Evolutionary conservation across 495 filamentous ascomycete genomes (phyloP), one percentile per base, ranked within the genome.

Genomic region (Neurospora sp.): DNA sequence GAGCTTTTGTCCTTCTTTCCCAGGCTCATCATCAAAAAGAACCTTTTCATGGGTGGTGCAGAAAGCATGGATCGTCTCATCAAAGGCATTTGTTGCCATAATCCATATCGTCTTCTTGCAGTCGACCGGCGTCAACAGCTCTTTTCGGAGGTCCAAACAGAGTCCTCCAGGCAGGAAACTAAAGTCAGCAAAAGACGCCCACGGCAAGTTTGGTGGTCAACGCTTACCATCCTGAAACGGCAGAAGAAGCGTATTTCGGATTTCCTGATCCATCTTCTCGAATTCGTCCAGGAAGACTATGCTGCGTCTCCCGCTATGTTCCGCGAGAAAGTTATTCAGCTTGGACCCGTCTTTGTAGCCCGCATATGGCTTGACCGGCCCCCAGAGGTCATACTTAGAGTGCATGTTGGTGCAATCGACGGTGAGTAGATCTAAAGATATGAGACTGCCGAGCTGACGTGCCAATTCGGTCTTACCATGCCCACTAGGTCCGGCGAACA

Each of bases 211-310:
- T 3, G 39, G 39, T 1, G 12, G 39, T 73, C 3, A 39, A 22
- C n/a, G 72, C 78, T 8, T 77, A 84, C 83, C 83, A 71, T 81
- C 80, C 14, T 86, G 80, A 71, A 88, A 86, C 3, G 82, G 82
- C 38, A 83, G 59, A 0, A 88, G 73, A 45, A 87, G 78, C 35
- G 83, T 76, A 37, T 84, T 73, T 14, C 81, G 81, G 18, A 86
- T 79, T 4, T 82, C 80, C 2, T 78, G 22, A 8, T 75, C 82
- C 18, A 86, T 87, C 77, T 89, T 89, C 39, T 89, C 87, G 44
- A 90, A 88, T 65, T 89, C 87, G 69, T 89, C 87, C 9, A 90
- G 73, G 72, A 87, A 88, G 2, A 89, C 84, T 8, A 90, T 82
- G 38, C 79, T 80, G 31, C 79, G 75, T 69, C 81, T 39, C 18